Conservation (phyloP, 495 filamentous ascomycete species). For the Trichoderma orchidacearum region DNA sequence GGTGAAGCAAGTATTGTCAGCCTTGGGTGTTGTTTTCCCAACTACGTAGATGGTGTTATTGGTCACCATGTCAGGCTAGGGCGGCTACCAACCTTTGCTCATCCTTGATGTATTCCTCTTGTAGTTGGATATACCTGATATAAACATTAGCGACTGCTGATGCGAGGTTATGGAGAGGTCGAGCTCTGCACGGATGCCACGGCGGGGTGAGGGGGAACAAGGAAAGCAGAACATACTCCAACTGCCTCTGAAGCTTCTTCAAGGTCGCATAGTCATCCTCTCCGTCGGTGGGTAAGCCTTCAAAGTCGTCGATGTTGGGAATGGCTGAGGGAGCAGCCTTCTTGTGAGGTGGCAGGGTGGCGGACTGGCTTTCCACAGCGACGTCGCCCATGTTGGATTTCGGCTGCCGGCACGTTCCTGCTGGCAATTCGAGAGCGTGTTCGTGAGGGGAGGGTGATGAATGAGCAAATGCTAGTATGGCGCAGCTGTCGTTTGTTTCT, state of each 20-base stretch:
- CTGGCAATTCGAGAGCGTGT: too few species aligned
- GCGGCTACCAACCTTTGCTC: constrained; percentile 62
- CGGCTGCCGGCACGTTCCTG: too few species aligned
- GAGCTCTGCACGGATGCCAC: background rate
- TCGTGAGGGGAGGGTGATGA: too few species aligned
- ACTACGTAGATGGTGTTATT: background rate
- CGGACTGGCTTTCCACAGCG: constrained; percentile 65
- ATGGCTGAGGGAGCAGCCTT: constrained; percentile 72
- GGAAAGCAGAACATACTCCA: constrained; percentile 51
- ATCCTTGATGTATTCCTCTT: constrained; percentile 99
- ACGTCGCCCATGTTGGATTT: constrained; percentile 66
- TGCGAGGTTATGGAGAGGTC: background rate
- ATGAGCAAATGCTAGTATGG: too few species aligned
- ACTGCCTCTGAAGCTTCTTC: constrained; percentile 89
- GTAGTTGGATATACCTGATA: constrained; percentile 79
- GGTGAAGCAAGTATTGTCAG: background rate
- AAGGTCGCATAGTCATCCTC: constrained; percentile 88
- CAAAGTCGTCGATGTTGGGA: constrained; percentile 77
- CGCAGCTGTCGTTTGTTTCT: too few species aligned
- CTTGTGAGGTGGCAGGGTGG: constrained; percentile 57
- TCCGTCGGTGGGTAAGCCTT: constrained; percentile 66
- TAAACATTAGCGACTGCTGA: constrained; percentile 4
- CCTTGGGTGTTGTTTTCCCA: too few species aligned
- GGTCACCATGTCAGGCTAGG: constrained; percentile 6
- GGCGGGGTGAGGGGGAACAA: constrained; percentile 2